Conservation (phyloP, 257 asterid genomes). For the Lycium barbarum region DNA sequence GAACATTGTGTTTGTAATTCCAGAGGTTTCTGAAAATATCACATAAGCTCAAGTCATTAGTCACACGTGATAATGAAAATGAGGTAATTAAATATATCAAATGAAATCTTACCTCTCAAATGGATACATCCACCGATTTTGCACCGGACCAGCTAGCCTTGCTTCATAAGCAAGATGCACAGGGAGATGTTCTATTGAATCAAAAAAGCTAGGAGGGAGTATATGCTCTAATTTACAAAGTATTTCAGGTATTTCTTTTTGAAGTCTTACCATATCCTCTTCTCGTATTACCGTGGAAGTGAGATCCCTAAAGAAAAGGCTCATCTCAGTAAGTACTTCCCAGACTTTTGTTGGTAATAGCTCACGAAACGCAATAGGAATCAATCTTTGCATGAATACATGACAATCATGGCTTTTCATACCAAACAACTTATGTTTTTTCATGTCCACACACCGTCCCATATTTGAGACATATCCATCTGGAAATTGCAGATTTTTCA, state of each 20-base stretch:
- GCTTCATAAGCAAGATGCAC: background rate
- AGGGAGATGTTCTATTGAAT: background rate
- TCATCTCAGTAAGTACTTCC: background rate
- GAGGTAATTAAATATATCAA: background rate
- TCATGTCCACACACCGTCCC: too few relatives aligned
- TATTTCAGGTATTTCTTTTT: background rate
- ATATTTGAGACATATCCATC: background rate
- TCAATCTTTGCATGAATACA: too few relatives aligned
- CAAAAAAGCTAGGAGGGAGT: background rate
- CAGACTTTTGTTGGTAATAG: background rate
- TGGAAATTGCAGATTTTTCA: background rate
- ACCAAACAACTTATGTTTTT: background rate
- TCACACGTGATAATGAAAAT: background rate
- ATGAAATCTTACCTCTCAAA: background rate
- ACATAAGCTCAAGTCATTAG: background rate
- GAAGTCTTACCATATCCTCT: background rate
- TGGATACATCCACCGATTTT: background rate
- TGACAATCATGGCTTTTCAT: background rate
- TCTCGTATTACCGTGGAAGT: background rate
- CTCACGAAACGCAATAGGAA: background rate
- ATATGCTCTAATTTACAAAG: background rate
- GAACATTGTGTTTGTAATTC: background rate
- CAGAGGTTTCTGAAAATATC: background rate
- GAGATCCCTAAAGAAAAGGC: background rate
- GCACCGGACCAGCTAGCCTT: background rate